Base-by-base conservation (phyloP, 805 yeast genomes). In the Ogataea siamensis region DNA sequence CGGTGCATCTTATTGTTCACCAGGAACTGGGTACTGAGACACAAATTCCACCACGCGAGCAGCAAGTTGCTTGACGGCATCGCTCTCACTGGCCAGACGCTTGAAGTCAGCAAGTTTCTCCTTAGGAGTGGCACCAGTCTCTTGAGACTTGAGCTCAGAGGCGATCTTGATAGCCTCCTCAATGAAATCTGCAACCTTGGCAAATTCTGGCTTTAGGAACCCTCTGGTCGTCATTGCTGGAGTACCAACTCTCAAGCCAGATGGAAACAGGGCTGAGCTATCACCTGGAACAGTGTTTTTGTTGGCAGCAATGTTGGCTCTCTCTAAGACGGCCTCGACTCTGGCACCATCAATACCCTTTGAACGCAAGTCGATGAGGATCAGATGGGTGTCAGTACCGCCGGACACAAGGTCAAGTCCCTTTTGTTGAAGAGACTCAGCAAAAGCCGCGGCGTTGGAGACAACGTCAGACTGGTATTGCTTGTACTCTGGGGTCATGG, bases 211-310 rank as follows among this genome's bases (percentile, higher is more conserved):
- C 45, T 73, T 75, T 37, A 77, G 77, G 58, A 91, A 83, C 32
- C 96, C 97, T 71, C 99, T 82, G 37, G 97, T 87, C 40, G 97
- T 83, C 98, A 91, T 91, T 32, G 98, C 98, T 42, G 99, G 99
- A 12, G 98, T 86, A 55, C 99, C 99, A 45, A 91, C 83, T 72
- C 99, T 84, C 50, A 91, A 71, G 54, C 99, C 99, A 45, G 94
- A 87, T 57, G 99, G 99, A 62, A 86, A 87, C 45, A 91, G 73
- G 22, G 99, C 99, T 30, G 96, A 86, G 66, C 80, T 83, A 67
- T 91, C 99, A 55, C 96, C 95, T 44, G 97, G 97, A 50, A 91
- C 85, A 34, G 98, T 83, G 74, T 91, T 91, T 68, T 91, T 91
- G 73, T 91, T 91, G 49, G 89, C 84, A 33, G 98, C 97, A 63